Base-by-base conservation (phyloP, 225 moss, liverwort and hornwort genomes). In the Pseudisothecium myosuroides region DNA sequence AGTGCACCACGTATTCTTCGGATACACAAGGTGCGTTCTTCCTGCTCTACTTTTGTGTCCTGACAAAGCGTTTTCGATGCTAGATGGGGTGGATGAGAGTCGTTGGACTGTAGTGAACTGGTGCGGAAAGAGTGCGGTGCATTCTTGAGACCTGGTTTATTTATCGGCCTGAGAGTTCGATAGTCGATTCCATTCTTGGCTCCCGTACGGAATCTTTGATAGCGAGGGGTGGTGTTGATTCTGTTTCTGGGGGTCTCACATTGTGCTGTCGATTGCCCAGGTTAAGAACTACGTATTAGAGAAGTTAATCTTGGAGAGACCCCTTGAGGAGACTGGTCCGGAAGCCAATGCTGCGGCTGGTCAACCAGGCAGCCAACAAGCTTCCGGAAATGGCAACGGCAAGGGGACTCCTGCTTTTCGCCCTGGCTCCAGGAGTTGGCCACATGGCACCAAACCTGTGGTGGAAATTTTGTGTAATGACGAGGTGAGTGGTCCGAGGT, bases 251-350 rank as follows among this genome's bases (percentile, higher is more conserved):
- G 85, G 84, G 95, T 49, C 83, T 91, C 17, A 86, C 59, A n/a
- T 55, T 83, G 54, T 83, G 58, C 16, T 50, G 52, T 27, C 45
- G 24, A 87, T 86, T 55, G 12, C 66, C 69, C 96, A 98, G 98
- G 98, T 98, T 88, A 95, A 96, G 93, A 98, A 98, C 92, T 98
- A 98, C 60, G 98, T 98, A 84, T 86, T 98, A 93, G 97, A 98
- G 90, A 98, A 98, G 91, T 89, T 98, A 86, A 92, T 97, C 59
- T 87, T 94, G 89, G 96, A 98, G 47, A 96, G 91, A 88, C 94
- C 97, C n/a, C 68, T 95, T 83, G 96, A 96, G 88, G 97, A 98
- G 76, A 92, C 72, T 81, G 94, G 90, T 29, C 87, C 93, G 62
- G 96, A 96, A 78, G 86, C 93, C 43, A 95, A 92, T 54, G 94